Evolutionary conservation across 768 basidiomycete genomes (phyloP), one percentile per base, ranked within the genome.

Genomic region (Termitomyces sp.): DNA sequence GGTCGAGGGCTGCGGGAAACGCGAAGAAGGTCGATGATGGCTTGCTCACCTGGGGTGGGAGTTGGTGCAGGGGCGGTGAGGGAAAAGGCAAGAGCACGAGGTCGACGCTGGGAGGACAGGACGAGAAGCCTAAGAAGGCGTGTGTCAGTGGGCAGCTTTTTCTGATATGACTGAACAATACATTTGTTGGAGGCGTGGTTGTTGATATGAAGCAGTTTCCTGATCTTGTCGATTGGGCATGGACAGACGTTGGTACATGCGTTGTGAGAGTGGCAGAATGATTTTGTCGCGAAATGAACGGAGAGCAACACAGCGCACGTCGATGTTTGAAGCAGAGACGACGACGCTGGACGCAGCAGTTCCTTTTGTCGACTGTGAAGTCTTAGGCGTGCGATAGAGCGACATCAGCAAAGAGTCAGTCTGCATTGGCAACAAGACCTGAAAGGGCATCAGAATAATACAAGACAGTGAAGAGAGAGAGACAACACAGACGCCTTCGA

Each of bases 141-240:
- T 57, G 26, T 51, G 30, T 62, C 50, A 47, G 17, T 49, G 30
- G 14, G 1, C 2, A 2, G 6, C 12, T 46, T 7, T n/a, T 12
- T 19, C 1, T 5, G 11, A 14, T 42, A n/a, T 21, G n/a, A n/a
- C n/a, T 32, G 42, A 14, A 62, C 81, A 47, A 5, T 62, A 88
- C 90, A 93, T 92, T 68, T 93, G 90, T 59, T 90, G 89, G 21
- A 93, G 68, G 22, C 88, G 79, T 17, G 89, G 87, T 53, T 81
- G 80, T 55, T 84, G 80, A 57, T 83, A 81, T 2, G 78, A 76
- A 12, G 77, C 68, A 2, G 77, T 74, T 51, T 85, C 82, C 34
- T 80, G 71, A 41, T 87, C 87, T 55, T 85, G 81, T 32, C 74
- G 70, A 44, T 76, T 80, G 0, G 78, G 69, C 45, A 77, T 68